Conservation (phyloP, 371 early-diverging fungal species). For the Choanephora cucurbitarum region DNA sequence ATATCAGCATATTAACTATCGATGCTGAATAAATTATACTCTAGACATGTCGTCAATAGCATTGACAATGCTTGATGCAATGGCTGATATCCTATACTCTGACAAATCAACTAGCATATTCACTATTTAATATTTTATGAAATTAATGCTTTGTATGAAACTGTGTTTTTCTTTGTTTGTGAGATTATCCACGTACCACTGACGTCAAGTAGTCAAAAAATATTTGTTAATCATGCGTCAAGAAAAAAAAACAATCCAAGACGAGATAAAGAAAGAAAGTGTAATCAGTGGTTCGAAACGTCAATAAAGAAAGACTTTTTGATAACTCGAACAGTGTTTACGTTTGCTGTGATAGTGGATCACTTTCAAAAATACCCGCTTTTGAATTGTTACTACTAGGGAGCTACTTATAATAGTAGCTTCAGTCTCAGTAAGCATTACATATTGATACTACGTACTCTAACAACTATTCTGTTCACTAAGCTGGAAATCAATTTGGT, state of each 20-base stretch:
- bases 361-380: slow-evolving; percentile 54
- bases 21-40: slow-evolving; percentile 30
- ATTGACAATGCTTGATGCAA: slow-evolving; percentile 44
- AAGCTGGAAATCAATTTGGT: slow-evolving; percentile 40
- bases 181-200: slow-evolving; percentile 34
- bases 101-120: slow-evolving; percentile 59
- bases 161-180: slow-evolving; percentile 1
- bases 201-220: slow-evolving; percentile 26
- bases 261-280: background rate
- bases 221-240: slow-evolving; percentile 24
- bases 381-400: slow-evolving; percentile 50
- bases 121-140: slow-evolving; percentile 26
- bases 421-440: background rate
- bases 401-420: slow-evolving; percentile 29
- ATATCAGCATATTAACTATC: background rate
- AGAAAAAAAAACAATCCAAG: background rate
- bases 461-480: slow-evolving; percentile 35
- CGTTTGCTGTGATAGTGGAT: slow-evolving; percentile 62
- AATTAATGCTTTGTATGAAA: background rate
- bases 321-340: slow-evolving; percentile 10
- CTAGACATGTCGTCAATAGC: slow-evolving; percentile 56
- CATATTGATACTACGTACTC: slow-evolving; percentile 18
- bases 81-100: slow-evolving; percentile 50
- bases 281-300: background rate
- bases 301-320: background rate